A percentile compares a stretch with the other conserved stretches of the same genome.
These are phyloP conservation scores for Volutella citrinella DNA, from an alignment of 2,329 filamentous ascomycete genomes.

Conservation along the genomic window DNA sequence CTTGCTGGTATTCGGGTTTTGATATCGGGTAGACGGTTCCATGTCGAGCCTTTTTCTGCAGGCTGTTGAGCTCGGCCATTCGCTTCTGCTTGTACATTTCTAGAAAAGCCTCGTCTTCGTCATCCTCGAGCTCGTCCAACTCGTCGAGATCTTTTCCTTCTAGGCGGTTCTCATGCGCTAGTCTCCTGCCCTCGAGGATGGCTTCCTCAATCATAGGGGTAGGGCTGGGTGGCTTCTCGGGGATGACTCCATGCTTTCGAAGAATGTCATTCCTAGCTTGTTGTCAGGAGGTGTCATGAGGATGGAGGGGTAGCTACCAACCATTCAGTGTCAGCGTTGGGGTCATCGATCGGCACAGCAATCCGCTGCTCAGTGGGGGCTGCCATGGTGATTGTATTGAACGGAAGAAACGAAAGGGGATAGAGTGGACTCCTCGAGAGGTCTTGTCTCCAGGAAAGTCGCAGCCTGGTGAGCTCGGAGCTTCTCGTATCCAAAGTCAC, in stretches of 20 bases:
- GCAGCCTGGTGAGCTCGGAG: slow-evolving; percentile 13
- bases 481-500: background rate
- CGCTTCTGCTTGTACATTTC: slow-evolving; percentile 86
- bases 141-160: slow-evolving; percentile 95
- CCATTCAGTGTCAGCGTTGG: slow-evolving; percentile 98
- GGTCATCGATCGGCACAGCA: slow-evolving; percentile 85
- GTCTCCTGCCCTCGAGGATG: slow-evolving; percentile 73
- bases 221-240: slow-evolving; percentile 94
- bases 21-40: slow-evolving; percentile 91
- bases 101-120: slow-evolving; percentile 90
- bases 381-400: slow-evolving; percentile 45
- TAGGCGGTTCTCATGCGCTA: slow-evolving; percentile 87
- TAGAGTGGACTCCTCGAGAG: background rate
- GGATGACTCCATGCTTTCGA: slow-evolving; percentile 92
- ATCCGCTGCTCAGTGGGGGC: slow-evolving; percentile 62
- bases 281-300: slow-evolving; percentile 22
- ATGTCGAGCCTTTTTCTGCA: slow-evolving; percentile 76
- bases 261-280: slow-evolving; percentile 89
- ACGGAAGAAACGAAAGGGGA: background rate
- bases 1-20: slow-evolving; percentile 87
- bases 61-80: slow-evolving; percentile 72
- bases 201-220: slow-evolving; percentile 97
- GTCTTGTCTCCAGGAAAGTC: slow-evolving; percentile 10
- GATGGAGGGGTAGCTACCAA: slow-evolving; percentile 39
- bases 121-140: slow-evolving; percentile 87